Conservation (phyloP, 495 filamentous ascomycete species). For the Aspergillus taichungensis region DNA sequence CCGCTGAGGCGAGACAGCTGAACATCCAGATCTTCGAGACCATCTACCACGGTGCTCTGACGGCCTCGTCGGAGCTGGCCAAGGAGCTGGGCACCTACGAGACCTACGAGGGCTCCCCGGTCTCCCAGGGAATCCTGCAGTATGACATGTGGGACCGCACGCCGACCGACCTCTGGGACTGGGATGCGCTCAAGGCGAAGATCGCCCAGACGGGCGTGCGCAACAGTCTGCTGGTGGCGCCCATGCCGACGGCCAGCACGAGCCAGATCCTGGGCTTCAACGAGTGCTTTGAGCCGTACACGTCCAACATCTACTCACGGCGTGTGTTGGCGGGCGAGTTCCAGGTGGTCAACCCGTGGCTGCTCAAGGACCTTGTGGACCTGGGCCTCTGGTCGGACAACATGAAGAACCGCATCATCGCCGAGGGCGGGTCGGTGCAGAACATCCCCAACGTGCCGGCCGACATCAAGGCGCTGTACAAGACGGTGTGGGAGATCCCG, state of each 20-base stretch:
- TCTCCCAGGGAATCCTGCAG: conserved; percentile 91
- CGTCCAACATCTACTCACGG: conserved; percentile 98
- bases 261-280: conserved; percentile 97
- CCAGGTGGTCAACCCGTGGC: conserved; percentile 98
- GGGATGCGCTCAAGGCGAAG: conserved; percentile 77
- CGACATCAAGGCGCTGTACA: conserved; percentile 95
- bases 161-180: conserved; percentile 93
- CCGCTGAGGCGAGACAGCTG: conserved; percentile 79
- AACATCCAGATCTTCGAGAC: conserved; percentile 99
- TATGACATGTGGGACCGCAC: conserved; percentile 98
- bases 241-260: conserved; percentile 95
- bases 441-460: conserved; percentile 91
- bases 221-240: conserved; percentile 89
- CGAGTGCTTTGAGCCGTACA: conserved; percentile 99
- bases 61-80: conserved; percentile 77
- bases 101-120: conserved; percentile 87
- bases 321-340: conserved; percentile 97
- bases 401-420: conserved; percentile 99
- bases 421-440: conserved; percentile 91
- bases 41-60: conserved; percentile 93
- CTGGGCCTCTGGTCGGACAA: conserved; percentile 97
- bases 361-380: conserved; percentile 95
- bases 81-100: conserved; percentile 75
- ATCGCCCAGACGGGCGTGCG: conserved; percentile 87
- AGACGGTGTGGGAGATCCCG: conserved; percentile 99